A percentile compares a stretch with the other conserved stretches of the same genome.
These are phyloP conservation scores for Wickerhamomyces canadensis DNA, from an alignment of 805 yeast species.

Conservation along the genomic window DNA sequence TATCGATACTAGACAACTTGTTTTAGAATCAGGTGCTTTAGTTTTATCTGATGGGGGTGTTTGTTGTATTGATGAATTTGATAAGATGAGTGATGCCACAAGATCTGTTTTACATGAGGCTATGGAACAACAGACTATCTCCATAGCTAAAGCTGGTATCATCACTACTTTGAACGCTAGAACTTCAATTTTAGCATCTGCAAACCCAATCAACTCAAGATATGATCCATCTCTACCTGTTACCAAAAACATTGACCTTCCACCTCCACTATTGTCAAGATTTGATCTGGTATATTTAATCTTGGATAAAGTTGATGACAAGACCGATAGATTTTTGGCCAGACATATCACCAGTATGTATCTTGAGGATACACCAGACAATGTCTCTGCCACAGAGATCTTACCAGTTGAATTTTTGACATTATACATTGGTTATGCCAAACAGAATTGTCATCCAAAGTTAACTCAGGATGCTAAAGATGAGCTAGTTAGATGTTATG, in stretches of 20 bases:
- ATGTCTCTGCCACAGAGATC: constrained; percentile 60
- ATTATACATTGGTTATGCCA: constrained; percentile 89
- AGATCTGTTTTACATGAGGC: constrained; percentile 96
- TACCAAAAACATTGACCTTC: constrained; percentile 90
- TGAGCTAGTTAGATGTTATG: constrained; percentile 82
- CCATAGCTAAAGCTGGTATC: constrained; percentile 97
- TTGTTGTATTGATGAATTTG: constrained; percentile 98
- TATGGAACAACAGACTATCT: constrained; percentile 98
- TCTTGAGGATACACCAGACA: constrained; percentile 77
- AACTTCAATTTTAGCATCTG: constrained; percentile 92
- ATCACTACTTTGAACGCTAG: constrained; percentile 95
- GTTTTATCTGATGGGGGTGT: constrained; percentile 97
- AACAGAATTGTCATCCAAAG: constrained; percentile 74
- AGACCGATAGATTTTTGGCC: constrained; percentile 79
- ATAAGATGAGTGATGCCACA: constrained; percentile 93
- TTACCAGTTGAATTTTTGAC: constrained; percentile 86
- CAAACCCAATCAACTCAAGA: constrained; percentile 94
- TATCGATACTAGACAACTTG: constrained; percentile 87
- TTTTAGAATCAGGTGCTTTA: constrained; percentile 92
- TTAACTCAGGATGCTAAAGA: constrained; percentile 76
- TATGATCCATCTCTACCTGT: constrained; percentile 95
- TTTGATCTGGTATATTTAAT: constrained; percentile 91
- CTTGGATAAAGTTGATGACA: constrained; percentile 88
- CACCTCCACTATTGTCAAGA: constrained; percentile 92
- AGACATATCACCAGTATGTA: constrained; percentile 88